Conservation (phyloP, 1,139 yeast genomes). For the Taiozyma sp. region DNA sequence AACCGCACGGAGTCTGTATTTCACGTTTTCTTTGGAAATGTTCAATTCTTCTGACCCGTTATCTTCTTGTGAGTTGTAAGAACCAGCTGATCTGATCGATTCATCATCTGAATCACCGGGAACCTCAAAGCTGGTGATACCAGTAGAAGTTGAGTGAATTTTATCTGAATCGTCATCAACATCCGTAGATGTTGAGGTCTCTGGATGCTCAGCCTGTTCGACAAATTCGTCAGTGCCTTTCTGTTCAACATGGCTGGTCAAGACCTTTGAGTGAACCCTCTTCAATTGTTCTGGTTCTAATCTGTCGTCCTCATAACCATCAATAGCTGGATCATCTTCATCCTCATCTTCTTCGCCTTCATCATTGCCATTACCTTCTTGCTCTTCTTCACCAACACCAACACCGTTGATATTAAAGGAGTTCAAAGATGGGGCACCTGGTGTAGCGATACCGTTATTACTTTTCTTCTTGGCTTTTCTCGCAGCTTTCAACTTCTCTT, state of each 20-base stretch:
- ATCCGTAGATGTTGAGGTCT: constrained; percentile 19
- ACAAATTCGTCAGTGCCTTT: constrained; percentile 14
- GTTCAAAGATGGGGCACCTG: constrained; percentile 15
- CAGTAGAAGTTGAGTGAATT: constrained; percentile 7
- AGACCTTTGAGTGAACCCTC: constrained; percentile 19
- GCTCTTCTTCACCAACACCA: constrained; percentile 15
- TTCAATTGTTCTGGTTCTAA: constrained; percentile 21
- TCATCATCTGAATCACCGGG: constrained; percentile 23
- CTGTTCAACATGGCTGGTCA: constrained; percentile 29
- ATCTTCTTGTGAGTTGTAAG: constrained; percentile 6
- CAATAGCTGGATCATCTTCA: constrained; percentile 9
- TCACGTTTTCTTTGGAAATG: constrained; percentile 23
- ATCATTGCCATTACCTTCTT: constrained; percentile 8
- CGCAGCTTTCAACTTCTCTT: constrained; percentile 26
- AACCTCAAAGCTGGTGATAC: constrained; percentile 12
- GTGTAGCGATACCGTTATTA: constrained; percentile 2
- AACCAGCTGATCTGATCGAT: constrained; percentile 16
- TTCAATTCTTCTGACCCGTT: constrained; percentile 17
- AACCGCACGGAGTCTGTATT: constrained; percentile 63
- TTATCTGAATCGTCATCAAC: constrained; percentile 22
- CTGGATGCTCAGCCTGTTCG: constrained; percentile 24
- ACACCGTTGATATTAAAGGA: constrained; percentile 15
- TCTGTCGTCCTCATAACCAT: constrained; percentile 21
- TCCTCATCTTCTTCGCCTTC: constrained; percentile 6
- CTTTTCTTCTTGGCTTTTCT: constrained; percentile 9